Evolutionary conservation across 805 yeast genomes (phyloP).

Genomic region (Saturnispora dispora): DNA sequence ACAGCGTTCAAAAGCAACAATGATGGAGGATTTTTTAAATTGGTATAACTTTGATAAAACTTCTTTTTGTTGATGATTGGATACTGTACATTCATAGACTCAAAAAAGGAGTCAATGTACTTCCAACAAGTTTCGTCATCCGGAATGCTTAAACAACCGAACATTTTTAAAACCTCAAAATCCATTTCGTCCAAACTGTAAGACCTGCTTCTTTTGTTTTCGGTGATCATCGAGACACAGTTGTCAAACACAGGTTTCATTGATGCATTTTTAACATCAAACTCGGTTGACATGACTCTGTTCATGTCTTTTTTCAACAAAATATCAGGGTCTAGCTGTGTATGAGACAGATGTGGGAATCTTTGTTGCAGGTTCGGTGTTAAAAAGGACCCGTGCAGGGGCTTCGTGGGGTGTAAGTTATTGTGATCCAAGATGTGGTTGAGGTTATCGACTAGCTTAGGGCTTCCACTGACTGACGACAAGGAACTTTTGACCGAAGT

Average conservation of each 20-base stretch:
- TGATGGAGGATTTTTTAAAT: slow-evolving; percentile 52
- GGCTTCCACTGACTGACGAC: neutral
- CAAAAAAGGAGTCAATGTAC: slow-evolving; percentile 53
- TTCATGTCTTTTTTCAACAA: slow-evolving; percentile 18
- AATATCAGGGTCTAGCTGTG: slow-evolving; percentile 17
- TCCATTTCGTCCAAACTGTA: slow-evolving; percentile 34
- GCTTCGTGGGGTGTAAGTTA: neutral
- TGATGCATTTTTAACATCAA: slow-evolving; percentile 16
- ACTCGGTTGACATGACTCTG: slow-evolving; percentile 10
- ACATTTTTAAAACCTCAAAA: slow-evolving; percentile 49
- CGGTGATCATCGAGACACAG: slow-evolving; percentile 14
- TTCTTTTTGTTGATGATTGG: slow-evolving; percentile 58
- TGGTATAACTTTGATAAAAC: slow-evolving; percentile 52
- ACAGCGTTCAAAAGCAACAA: slow-evolving; percentile 54
- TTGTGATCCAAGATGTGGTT: neutral
- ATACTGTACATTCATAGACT: slow-evolving; percentile 52
- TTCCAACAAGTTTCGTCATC: slow-evolving; percentile 53
- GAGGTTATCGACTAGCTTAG: neutral
- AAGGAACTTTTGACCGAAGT: neutral
- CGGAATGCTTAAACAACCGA: slow-evolving; percentile 68
- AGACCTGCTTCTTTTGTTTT: slow-evolving; percentile 13
- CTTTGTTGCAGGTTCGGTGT: slow-evolving; percentile 18
- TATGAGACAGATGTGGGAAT: slow-evolving; percentile 19
- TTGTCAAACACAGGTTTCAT: slow-evolving; percentile 17
- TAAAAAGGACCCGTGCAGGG: slow-evolving; percentile 7